Evolutionary conservation across 805 yeast species (phyloP).

Genomic region (Pachysolen tannophilus): DNA sequence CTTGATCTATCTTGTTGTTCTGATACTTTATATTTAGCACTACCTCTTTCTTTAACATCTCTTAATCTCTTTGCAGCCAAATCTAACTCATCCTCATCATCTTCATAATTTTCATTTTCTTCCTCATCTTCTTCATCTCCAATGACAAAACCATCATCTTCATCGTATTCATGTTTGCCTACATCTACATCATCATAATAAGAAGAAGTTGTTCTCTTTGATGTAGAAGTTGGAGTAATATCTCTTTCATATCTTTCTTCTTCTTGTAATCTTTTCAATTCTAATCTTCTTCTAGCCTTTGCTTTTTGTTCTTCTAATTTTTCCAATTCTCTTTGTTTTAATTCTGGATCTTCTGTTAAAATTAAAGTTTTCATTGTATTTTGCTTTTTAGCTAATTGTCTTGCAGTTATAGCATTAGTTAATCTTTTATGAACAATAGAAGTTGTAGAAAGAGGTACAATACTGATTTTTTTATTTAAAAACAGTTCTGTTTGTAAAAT

Average conservation of each 20-base stretch:
- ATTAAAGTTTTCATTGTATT: constrained; percentile 44
- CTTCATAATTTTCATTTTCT: constrained; percentile 35
- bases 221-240: constrained; percentile 10
- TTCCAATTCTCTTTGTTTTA: constrained; percentile 59
- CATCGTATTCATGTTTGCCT: constrained; percentile 20
- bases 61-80: constrained; percentile 44
- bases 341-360: constrained; percentile 56
- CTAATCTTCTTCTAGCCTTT: constrained; percentile 57
- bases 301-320: constrained; percentile 56
- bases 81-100: constrained; percentile 39
- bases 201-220: neutral
- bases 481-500: constrained; percentile 62
- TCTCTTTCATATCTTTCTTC: constrained; percentile 49
- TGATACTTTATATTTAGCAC: constrained; percentile 36
- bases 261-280: constrained; percentile 41
- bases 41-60: constrained; percentile 39
- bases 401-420: constrained; percentile 57
- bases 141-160: constrained; percentile 26
- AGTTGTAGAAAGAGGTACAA: constrained; percentile 86
- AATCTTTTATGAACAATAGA: constrained; percentile 77
- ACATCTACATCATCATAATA: constrained; percentile 33
- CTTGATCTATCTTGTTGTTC: constrained; percentile 13
- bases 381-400: constrained; percentile 34
- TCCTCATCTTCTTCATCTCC: constrained; percentile 26
- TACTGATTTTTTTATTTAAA: constrained; percentile 56